A percentile compares a stretch with the other conserved stretches of the same genome.
These are phyloP conservation scores for Mrakia hoshinonis DNA, from an alignment of 768 basidiomycete genomes.

Conservation along the genomic window DNA sequence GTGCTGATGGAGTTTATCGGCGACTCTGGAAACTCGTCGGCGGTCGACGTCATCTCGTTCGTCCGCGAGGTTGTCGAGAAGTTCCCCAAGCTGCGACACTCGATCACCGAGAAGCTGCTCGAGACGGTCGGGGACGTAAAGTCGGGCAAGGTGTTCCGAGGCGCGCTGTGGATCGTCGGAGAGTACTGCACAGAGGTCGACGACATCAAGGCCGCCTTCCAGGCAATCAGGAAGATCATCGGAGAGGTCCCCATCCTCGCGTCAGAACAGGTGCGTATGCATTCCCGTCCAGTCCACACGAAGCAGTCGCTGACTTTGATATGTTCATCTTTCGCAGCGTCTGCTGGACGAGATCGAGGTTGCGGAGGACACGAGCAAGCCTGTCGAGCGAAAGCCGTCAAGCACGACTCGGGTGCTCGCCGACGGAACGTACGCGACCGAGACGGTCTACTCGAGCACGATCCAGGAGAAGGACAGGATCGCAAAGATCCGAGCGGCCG, in stretches of 20 bases:
- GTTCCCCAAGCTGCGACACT: constrained; percentile 73
- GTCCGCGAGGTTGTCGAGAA: constrained; percentile 92
- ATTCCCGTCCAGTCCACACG: not conserved
- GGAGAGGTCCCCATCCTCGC: constrained; percentile 98
- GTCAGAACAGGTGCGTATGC: constrained; percentile 56
- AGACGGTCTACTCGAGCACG: constrained; percentile 67
- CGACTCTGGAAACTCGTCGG: constrained; percentile 88
- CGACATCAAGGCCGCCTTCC: constrained; percentile 65
- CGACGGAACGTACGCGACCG: constrained; percentile 96
- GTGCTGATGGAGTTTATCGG: constrained; percentile 79
- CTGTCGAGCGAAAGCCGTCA: constrained; percentile 48
- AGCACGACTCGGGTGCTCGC: constrained; percentile 62
- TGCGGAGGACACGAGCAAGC: constrained; percentile 45
- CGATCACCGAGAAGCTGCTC: constrained; percentile 78
- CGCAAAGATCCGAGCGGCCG: constrained; percentile 74
- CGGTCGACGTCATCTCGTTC: constrained; percentile 86
- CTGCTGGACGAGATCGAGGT: constrained; percentile 66
- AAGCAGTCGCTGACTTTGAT: not conserved
- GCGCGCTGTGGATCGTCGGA: constrained; percentile 95
- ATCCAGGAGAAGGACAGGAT: constrained; percentile 48
- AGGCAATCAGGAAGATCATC: constrained; percentile 70
- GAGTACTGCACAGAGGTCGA: constrained; percentile 66
- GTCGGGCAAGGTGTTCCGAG: constrained; percentile 92
- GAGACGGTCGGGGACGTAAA: constrained; percentile 76
- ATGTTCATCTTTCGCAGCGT: constrained; percentile 35